Percentiles rank a stretch among this genome's conserved stretches.
These are phyloP conservation scores for Termitomyces heimii DNA, from an alignment of 768 basidiomycete species.

Conservation along the genomic window DNA sequence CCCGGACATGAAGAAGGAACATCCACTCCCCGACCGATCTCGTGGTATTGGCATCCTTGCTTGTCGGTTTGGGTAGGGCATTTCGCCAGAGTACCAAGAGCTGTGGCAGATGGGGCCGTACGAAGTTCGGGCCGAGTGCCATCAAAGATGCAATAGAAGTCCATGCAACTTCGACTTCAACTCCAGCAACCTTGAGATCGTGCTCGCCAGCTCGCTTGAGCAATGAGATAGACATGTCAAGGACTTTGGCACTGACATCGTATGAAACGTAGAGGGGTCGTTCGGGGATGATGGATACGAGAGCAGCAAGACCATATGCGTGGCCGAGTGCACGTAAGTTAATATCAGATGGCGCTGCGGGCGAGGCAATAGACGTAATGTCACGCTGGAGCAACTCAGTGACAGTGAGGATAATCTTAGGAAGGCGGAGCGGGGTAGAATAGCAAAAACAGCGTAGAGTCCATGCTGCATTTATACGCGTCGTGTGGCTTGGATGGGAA, in stretches of 20 bases:
- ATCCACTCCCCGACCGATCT: conserved; percentile 79
- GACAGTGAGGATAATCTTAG: conserved; percentile 70
- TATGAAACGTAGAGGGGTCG: conserved; percentile 93
- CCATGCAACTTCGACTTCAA: conserved; percentile 95
- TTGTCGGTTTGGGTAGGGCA: conserved; percentile 90
- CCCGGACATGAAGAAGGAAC: conserved; percentile 87
- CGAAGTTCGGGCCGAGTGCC: conserved; percentile 90
- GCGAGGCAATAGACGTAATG: conserved; percentile 64
- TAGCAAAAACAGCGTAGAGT: conserved; percentile 87
- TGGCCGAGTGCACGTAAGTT: conserved; percentile 74
- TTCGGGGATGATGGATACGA: conserved; percentile 81
- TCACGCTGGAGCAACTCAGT: conserved; percentile 84
- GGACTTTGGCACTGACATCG: conserved; percentile 84
- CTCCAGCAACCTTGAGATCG: conserved; percentile 71
- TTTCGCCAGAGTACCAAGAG: conserved; percentile 96
- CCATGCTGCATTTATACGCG: conserved; percentile 85
- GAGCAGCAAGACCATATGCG: conserved; percentile 83
- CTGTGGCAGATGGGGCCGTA: conserved; percentile 89
- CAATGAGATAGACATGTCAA: conserved; percentile 86
- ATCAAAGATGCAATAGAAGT: conserved; percentile 85
- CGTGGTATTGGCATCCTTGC: conserved; percentile 68
- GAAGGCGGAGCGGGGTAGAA: conserved; percentile 79
- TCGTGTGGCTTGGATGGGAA: conserved; percentile 80
- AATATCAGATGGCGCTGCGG: conserved; percentile 66
- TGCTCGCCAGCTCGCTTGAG: conserved; percentile 91